These are phyloP conservation scores for Rhizoclosmatium sp. DNA, from an alignment of 192 early-diverging fungal genomes.

Conservation along the genomic window DNA sequence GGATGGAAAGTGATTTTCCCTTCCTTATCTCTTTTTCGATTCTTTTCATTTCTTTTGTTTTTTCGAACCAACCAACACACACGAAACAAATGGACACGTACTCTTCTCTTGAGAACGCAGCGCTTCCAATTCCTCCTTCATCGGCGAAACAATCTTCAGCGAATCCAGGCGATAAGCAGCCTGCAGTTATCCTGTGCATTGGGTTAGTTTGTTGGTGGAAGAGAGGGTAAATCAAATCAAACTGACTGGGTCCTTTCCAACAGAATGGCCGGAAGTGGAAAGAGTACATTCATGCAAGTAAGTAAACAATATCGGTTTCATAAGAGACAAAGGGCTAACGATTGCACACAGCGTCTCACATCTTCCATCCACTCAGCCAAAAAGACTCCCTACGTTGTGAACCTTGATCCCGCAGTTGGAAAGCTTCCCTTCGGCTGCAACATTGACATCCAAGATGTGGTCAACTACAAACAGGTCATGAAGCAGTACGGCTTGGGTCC, in stretches of 20 bases:
- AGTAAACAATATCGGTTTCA: neutral
- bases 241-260: neutral
- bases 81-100: slow-evolving; percentile 4
- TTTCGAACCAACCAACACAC: neutral
- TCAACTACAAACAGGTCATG: slow-evolving; percentile 99
- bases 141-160: neutral
- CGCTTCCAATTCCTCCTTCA: slow-evolving; percentile 4
- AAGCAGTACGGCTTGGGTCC: slow-evolving; percentile 96
- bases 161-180: slow-evolving; percentile 5
- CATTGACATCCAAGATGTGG: slow-evolving; percentile 96
- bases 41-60: neutral
- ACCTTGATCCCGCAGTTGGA: slow-evolving; percentile 92
- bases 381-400: slow-evolving; percentile 86
- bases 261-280: slow-evolving; percentile 96
- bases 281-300: slow-evolving; percentile 97
- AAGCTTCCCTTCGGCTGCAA: slow-evolving; percentile 92
- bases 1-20: no score
- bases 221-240: no score
- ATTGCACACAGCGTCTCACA: slow-evolving; percentile 75
- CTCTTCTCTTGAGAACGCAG: slow-evolving; percentile 23
- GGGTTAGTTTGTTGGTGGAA: slow-evolving; percentile 1
- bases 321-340: neutral
- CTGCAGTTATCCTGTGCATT: slow-evolving; percentile 28
- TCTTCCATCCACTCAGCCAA: slow-evolving; percentile 79
- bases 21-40: no score